Conservation (phyloP, 1,284 basidiomycete genomes). For the Gomphus bonarii region DNA sequence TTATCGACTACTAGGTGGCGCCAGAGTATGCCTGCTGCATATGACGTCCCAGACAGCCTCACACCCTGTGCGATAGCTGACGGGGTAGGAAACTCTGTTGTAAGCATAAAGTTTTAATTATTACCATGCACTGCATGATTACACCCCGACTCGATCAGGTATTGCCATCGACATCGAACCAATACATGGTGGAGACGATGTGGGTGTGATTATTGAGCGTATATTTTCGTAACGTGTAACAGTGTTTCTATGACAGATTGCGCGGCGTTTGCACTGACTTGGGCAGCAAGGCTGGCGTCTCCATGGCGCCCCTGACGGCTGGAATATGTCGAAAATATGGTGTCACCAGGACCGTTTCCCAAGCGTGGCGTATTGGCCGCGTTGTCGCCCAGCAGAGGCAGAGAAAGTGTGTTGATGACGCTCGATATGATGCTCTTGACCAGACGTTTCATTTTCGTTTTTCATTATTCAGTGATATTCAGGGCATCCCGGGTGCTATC, state of each 20-base stretch:
- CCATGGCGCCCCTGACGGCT: conserved; percentile 28
- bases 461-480: conserved; percentile 27
- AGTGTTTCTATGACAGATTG: conserved; percentile 12
- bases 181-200: conserved; percentile 23
- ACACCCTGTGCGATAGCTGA: conserved; percentile 36
- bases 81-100: conserved; percentile 31
- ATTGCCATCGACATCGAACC: conserved; percentile 21
- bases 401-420: conserved; percentile 12
- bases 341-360: conserved; percentile 36
- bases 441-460: neutral
- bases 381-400: conserved; percentile 30
- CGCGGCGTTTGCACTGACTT: conserved; percentile 24
- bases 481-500: conserved; percentile 37
- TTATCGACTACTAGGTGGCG: neutral
- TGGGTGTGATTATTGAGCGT: conserved; percentile 9
- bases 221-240: neutral
- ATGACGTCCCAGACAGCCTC: conserved; percentile 26
- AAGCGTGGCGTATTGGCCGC: conserved; percentile 44
- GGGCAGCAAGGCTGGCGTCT: conserved; percentile 34
- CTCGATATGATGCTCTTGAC: neutral
- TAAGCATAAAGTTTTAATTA: conserved; percentile 12
- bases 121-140: neutral
- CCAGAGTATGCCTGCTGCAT: conserved; percentile 31
- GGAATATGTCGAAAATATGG: conserved; percentile 29
- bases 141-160: conserved; percentile 10